These are phyloP conservation scores for Chytriomyces sp. DNA, from an alignment of 192 early-diverging fungal genomes.

Conservation along the genomic window DNA sequence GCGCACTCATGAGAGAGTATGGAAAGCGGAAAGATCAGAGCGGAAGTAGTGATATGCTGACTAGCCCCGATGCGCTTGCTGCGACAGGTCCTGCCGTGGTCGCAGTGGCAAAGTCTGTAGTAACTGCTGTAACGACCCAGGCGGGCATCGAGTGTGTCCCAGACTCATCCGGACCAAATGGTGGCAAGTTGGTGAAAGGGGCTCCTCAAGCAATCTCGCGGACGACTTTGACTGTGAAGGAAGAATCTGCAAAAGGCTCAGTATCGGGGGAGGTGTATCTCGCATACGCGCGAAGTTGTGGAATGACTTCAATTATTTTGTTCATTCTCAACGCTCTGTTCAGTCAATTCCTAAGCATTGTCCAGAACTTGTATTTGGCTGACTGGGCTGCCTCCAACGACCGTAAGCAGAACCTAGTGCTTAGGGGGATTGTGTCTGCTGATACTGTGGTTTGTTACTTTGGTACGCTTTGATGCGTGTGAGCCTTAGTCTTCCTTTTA, in stretches of 20 bases:
- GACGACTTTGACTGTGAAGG: slow-evolving; percentile 66
- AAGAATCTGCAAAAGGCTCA: slow-evolving; percentile 80
- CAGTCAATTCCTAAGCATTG: slow-evolving; percentile 45
- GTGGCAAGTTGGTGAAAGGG: background rate
- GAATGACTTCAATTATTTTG: slow-evolving; percentile 52
- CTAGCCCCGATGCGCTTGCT: slow-evolving; percentile 22
- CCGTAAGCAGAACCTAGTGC: slow-evolving; percentile 15
- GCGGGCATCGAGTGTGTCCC: background rate
- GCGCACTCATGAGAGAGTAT: slow-evolving; percentile 71
- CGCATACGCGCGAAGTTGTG: slow-evolving; percentile 80
- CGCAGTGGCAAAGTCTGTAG: background rate
- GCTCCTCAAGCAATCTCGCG: background rate
- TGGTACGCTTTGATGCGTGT: slow-evolving; percentile 10
- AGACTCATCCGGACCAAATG: background rate
- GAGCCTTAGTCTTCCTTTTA: slow-evolving; percentile 57
- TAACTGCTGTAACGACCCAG: background rate
- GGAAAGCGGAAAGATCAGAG: slow-evolving; percentile 54
- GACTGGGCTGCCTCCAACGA: slow-evolving; percentile 57
- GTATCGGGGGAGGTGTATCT: slow-evolving; percentile 81
- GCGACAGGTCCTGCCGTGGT: background rate
- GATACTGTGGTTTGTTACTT: slow-evolving; percentile 11
- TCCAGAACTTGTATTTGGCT: slow-evolving; percentile 54
- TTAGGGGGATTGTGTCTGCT: background rate
- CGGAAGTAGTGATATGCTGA: slow-evolving; percentile 16
- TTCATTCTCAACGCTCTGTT: slow-evolving; percentile 60